These are phyloP conservation scores for Brassica carinata DNA, from an alignment of 345 rosid genomes.

Conservation along the genomic window DNA sequence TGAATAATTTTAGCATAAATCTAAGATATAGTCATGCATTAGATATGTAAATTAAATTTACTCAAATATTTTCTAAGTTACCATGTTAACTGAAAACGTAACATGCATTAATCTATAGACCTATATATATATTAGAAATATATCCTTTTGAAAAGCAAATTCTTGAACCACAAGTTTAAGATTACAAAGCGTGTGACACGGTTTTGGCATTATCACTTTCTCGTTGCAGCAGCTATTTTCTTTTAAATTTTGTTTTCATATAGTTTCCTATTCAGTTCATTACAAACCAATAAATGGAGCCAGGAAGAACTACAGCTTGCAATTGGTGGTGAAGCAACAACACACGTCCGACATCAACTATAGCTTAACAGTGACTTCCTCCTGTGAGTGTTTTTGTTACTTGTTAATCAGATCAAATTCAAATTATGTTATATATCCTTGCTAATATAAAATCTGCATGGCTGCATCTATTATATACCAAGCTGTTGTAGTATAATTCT, in stretches of 20 bases:
- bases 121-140: background rate
- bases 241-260: slow-evolving; percentile 34
- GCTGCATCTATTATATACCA: background rate
- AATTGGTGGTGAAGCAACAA: slow-evolving; percentile 54
- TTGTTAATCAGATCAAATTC: background rate
- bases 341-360: slow-evolving; percentile 60
- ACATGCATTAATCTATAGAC: slow-evolving; percentile 21
- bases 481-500: background rate
- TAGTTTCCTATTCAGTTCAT: slow-evolving; percentile 32
- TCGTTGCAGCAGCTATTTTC: slow-evolving; percentile 26
- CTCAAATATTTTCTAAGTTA: background rate
- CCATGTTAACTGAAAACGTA: slow-evolving; percentile 33
- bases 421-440: background rate
- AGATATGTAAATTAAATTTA: background rate
- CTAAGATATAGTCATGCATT: background rate
- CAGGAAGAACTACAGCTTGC: slow-evolving; percentile 72
- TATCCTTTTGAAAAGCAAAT: slow-evolving; percentile 54
- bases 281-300: slow-evolving; percentile 52
- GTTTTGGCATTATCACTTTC: slow-evolving; percentile 64
- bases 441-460: background rate
- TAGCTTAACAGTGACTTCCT: slow-evolving; percentile 64
- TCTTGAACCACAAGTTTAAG: slow-evolving; percentile 29
- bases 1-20: background rate
- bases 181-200: slow-evolving; percentile 51
- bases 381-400: slow-evolving; percentile 50